Conservation (phyloP, 805 yeast species). For the Candida glaebosa region DNA sequence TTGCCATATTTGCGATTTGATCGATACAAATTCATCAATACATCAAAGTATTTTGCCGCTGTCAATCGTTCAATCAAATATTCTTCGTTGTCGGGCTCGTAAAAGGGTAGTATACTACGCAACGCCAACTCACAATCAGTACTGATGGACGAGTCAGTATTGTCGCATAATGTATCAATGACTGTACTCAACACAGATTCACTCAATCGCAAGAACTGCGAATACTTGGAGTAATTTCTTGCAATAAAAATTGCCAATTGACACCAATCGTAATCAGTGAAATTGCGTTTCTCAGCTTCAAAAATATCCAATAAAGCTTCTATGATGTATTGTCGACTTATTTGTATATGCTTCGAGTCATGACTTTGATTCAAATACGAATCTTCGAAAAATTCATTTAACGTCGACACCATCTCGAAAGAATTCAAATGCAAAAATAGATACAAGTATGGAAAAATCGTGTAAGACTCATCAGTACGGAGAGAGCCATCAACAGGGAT, state of each 20-base stretch:
- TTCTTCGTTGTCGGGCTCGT: slow-evolving; percentile 55
- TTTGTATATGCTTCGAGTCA: slow-evolving; percentile 45
- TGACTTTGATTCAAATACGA: slow-evolving; percentile 47
- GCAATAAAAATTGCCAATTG: slow-evolving; percentile 68
- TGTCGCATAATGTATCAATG: slow-evolving; percentile 48
- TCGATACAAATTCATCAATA: slow-evolving; percentile 54
- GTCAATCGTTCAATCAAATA: slow-evolving; percentile 49
- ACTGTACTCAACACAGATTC: slow-evolving; percentile 52
- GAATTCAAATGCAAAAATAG: slow-evolving; percentile 54
- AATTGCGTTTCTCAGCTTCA: slow-evolving; percentile 26
- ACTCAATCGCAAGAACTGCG: slow-evolving; percentile 74
- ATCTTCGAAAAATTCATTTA: slow-evolving; percentile 86
- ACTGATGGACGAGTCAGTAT: slow-evolving; percentile 27
- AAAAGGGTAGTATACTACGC: slow-evolving; percentile 64
- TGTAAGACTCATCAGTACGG: slow-evolving; percentile 29
- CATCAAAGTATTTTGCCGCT: slow-evolving; percentile 54
- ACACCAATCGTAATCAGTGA: slow-evolving; percentile 22
- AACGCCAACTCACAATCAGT: slow-evolving; percentile 74
- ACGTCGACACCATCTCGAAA: slow-evolving; percentile 56
- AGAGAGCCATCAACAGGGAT: slow-evolving; percentile 27
- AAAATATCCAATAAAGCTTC: slow-evolving; percentile 66
- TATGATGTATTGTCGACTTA: slow-evolving; percentile 73
- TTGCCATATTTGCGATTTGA: slow-evolving; percentile 50
- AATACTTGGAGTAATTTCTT: slow-evolving; percentile 77
- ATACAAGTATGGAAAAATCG: slow-evolving; percentile 69